Evolutionary conservation across 75 land plant genomes (phyloP), one percentile per base, ranked within the genome.

Genomic region (Cryptomeria japonica): DNA sequence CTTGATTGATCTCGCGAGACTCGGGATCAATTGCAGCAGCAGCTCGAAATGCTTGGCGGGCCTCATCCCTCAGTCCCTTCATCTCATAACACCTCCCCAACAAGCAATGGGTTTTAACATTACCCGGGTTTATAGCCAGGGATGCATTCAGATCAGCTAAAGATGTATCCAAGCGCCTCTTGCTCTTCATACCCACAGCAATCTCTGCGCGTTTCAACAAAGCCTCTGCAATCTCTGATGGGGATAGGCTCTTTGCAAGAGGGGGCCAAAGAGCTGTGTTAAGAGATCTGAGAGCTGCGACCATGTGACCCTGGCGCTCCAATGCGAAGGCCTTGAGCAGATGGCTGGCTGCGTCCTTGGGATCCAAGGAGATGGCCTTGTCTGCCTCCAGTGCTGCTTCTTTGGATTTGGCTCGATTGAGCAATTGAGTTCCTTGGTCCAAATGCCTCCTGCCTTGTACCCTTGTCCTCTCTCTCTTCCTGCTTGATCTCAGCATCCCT

Each of bases 41-140:
- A n/a, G 85, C 72, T 87, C 93, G 90, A 73, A 88, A 96, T 2
- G 94, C 94, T 53, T 61, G 78, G 58, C 86, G 86, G n/a, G 96
- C 98, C 86, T 94, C 91, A 22, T 77, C 94, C 53, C 25, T 85
- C 91, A 88, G 44, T 55, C 92, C 89, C 78, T 87, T 93, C 89
- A 68, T 79, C 92, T 94, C 95, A 76, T 92, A 93, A 77, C 96
- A 95, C 80, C 87, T 84, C 7, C 93, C 98, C 37, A 96, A 86
- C 88, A 93, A 58, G 73, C 89, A 88, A 16, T 56, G 88, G 53
- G 91, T 18, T 22, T 88, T 94, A 12, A 87, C 88, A 51, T 93
- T 94, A 47, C 91, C 91, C 14, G 89, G 86, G 16, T 87, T 83
- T 22, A 96, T 64, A 80, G 28, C 84, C 55, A 94, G 91, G 38